A percentile compares a stretch with the other conserved stretches of the same genome.
These are phyloP conservation scores for Pseudogymnoascus verrucosus DNA, from an alignment of 2,329 filamentous ascomycete genomes.

Conservation along the genomic window DNA sequence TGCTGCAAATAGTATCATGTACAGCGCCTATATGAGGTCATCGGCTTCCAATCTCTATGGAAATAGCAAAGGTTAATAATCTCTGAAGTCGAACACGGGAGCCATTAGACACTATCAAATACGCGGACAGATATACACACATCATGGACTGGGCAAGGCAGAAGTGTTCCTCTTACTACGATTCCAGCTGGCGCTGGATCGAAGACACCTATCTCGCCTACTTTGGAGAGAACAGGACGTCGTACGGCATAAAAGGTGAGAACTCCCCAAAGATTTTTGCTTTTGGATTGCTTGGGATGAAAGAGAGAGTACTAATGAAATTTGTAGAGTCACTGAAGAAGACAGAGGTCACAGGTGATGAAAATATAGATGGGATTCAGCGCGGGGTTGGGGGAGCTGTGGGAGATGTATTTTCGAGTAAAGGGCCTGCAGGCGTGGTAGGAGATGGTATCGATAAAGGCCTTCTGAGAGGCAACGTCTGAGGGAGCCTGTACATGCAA, in stretches of 20 bases:
- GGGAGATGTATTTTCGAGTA: constrained; percentile 17
- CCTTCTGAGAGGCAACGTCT: constrained; percentile 17
- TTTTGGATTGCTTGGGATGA: neutral
- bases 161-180: constrained; percentile 16
- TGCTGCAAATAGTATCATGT: neutral
- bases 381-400: constrained; percentile 17
- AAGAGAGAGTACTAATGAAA: neutral
- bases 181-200: constrained; percentile 21
- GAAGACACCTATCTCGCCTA: constrained; percentile 25
- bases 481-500: neutral
- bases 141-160: constrained; percentile 10
- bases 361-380: constrained; percentile 23
- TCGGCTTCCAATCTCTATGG: constrained; percentile 1
- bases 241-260: constrained; percentile 23
- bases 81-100: neutral
- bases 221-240: constrained; percentile 24
- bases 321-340: constrained; percentile 20
- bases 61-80: neutral
- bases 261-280: neutral
- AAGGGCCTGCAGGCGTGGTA: constrained; percentile 15
- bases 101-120: neutral
- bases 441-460: constrained; percentile 21
- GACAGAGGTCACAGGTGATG: constrained; percentile 21
- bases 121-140: neutral
- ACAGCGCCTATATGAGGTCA: neutral